Percentiles rank a stretch among this genome's conserved stretches.
Evolutionary conservation across 441 rosid genomes (phyloP).

Genomic region (Bocquillonia castaneifolia): DNA sequence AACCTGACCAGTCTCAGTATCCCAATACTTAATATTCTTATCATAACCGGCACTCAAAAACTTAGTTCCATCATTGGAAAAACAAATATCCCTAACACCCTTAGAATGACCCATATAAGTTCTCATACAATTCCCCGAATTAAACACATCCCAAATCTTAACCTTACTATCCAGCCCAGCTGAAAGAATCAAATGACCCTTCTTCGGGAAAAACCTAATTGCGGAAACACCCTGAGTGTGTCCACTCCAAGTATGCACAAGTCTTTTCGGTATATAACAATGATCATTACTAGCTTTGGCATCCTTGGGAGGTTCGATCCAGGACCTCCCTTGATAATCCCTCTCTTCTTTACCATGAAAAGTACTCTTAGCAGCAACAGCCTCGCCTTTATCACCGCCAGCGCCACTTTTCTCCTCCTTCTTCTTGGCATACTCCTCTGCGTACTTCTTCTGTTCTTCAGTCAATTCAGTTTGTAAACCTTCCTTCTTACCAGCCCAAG

Average conservation of each 20-base stretch:
- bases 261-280: constrained; percentile 87
- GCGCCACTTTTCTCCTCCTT: constrained; percentile 85
- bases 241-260: constrained; percentile 98
- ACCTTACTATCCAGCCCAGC: constrained; percentile 96
- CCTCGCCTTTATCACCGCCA: constrained; percentile 76
- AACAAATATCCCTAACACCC: constrained; percentile 91
- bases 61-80: constrained; percentile 88
- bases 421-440: constrained; percentile 91
- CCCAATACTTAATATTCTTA: constrained; percentile 97
- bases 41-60: constrained; percentile 92
- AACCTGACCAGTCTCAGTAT: constrained; percentile 95
- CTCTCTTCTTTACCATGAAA: constrained; percentile 95
- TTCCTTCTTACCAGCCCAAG: constrained; percentile 97
- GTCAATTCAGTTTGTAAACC: constrained; percentile 73
- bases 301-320: constrained; percentile 95
- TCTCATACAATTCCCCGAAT: constrained; percentile 97
- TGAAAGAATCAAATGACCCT: constrained; percentile 94
- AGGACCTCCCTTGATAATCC: constrained; percentile 96
- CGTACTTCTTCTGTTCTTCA: constrained; percentile 97
- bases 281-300: constrained; percentile 92
- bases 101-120: constrained; percentile 97
- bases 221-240: constrained; percentile 97
- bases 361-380: constrained; percentile 70
- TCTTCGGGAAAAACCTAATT: constrained; percentile 84
- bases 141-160: constrained; percentile 98